These are phyloP conservation scores for Plenodomus tracheiphilus DNA, from an alignment of 2,329 filamentous ascomycete genomes.

Conservation along the genomic window DNA sequence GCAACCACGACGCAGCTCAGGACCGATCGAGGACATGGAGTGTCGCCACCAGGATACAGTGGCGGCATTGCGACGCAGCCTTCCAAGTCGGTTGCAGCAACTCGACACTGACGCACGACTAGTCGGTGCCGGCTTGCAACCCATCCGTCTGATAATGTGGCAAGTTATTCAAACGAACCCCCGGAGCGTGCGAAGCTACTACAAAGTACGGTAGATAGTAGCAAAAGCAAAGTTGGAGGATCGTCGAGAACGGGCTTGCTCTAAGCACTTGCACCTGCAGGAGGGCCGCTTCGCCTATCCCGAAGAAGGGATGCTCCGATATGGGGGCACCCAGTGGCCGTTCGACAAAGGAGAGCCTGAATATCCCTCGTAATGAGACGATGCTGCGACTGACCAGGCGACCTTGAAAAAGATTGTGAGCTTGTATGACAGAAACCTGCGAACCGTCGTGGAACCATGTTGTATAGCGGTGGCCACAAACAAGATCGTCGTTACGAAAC, in stretches of 20 bases:
- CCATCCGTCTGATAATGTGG: too few species aligned
- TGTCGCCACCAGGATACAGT: not conserved
- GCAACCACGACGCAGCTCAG: not conserved
- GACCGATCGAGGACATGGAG: not conserved
- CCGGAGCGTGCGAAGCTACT: not conserved
- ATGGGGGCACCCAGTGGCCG: not conserved
- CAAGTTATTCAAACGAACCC: not conserved
- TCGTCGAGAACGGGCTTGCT: not conserved
- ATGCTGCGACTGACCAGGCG: too few species aligned
- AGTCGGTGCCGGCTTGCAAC: too few species aligned
- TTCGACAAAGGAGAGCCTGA: too few species aligned
- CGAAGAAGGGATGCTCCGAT: not conserved
- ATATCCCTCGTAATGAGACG: too few species aligned
- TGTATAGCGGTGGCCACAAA: slow-evolving; percentile 5
- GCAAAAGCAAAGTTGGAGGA: not conserved
- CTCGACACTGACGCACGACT: not conserved
- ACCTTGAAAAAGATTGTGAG: not conserved
- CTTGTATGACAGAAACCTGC: not conserved
- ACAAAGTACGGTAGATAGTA: not conserved
- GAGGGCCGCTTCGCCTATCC: not conserved
- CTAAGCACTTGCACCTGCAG: not conserved
- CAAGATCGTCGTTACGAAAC: slow-evolving; percentile 3
- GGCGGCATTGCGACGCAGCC: too few species aligned
- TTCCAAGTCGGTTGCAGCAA: not conserved
- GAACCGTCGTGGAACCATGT: slow-evolving; percentile 10